These are phyloP conservation scores for Sclerotinia trifoliorum DNA, from an alignment of 2,329 filamentous ascomycete species.

Conservation along the genomic window DNA sequence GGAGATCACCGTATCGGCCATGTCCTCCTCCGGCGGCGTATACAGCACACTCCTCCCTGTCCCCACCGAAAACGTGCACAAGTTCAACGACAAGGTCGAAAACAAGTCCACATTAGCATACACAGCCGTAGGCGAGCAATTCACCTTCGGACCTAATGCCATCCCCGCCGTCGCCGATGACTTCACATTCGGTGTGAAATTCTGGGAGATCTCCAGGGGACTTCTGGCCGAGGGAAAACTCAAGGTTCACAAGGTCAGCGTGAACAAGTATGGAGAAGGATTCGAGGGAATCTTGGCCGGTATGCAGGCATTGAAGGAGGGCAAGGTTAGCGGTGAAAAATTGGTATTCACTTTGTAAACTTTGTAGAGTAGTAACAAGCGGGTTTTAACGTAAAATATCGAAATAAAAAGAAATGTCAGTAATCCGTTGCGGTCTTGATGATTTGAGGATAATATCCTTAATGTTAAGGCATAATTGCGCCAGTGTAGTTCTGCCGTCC, in stretches of 20 bases:
- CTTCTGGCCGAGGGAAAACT: conserved; percentile 44
- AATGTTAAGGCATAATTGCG: too few species aligned
- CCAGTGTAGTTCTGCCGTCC: too few species aligned
- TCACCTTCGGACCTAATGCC: conserved; percentile 30
- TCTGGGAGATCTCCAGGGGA: conserved; percentile 41
- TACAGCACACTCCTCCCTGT: conserved; percentile 46
- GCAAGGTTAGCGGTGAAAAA: conserved; percentile 45
- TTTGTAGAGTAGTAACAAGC: too few species aligned
- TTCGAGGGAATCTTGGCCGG: conserved; percentile 37
- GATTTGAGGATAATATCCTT: too few species aligned
- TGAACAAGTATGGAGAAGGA: conserved; percentile 38
- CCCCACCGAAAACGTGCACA: conserved; percentile 43
- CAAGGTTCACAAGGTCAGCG: conserved; percentile 39
- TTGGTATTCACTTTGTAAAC: conserved; percentile 46
- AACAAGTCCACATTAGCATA: conserved; percentile 43
- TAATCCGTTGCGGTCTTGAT: too few species aligned
- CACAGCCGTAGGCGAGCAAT: conserved; percentile 43
- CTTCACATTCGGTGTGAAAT: conserved; percentile 40
- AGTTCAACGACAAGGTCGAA: conserved; percentile 43
- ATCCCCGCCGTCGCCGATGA: conserved; percentile 37
- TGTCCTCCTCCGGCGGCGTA: conserved; percentile 42
- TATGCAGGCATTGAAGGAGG: conserved; percentile 34
- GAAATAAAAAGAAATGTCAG: background rate
- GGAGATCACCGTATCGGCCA: conserved; percentile 43
- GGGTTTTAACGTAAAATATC: too few species aligned